Base-by-base conservation (phyloP, 2,329 filamentous ascomycete species). In the Colletotrichum chlorophyti region DNA sequence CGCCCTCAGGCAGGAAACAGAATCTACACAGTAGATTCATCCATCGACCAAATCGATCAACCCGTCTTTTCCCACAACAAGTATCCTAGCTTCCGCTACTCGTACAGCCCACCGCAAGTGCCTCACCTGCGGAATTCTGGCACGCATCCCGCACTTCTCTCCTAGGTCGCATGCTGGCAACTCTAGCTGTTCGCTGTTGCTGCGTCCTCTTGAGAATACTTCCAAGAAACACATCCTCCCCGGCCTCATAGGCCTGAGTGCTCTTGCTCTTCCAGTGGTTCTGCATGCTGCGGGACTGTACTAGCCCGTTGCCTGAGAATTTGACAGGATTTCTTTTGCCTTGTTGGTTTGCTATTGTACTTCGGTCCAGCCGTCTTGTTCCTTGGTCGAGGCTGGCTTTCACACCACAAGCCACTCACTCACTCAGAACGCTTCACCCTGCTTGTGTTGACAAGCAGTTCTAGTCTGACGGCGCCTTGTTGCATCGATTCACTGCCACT, bases 341-440 rank as follows among this genome's bases (percentile, higher is more conserved):
- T 32, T 32, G 11, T 51, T 49, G 19, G 38, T 34, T 35, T 49
- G 21, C 34, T 48, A 37, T 15, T 55, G 38, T 49, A 55, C 11
- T 48, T 9, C 26, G 45, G 51, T 51, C 50, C 43, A 43, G 51
- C 55, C n/a, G n/a, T n/a, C 51, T 50, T 23, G 15, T 24, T 43
- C 37, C 43, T 55, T 55, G 55, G 55, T 51, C 38, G 11, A 48
- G 43, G 55, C 43, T 59, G 51, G 27, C 32, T 37, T 59, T 29
- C 47, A 41, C 52, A 55, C 43, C n/a, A 42, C 54, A 42, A 47
- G 17, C 29, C 35, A 40, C 19, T 12, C 29, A 24, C 23, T 34
- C 51, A 49, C 43, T 27, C 21, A 21, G 23, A 26, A 26, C 17
- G 32, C 21, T 35, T 37, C n/a, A 15, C 37, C 26, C 31, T 40